Evolutionary conservation across 2,329 filamentous ascomycete species (phyloP).

Genomic region (Blastomyces percursus): DNA sequence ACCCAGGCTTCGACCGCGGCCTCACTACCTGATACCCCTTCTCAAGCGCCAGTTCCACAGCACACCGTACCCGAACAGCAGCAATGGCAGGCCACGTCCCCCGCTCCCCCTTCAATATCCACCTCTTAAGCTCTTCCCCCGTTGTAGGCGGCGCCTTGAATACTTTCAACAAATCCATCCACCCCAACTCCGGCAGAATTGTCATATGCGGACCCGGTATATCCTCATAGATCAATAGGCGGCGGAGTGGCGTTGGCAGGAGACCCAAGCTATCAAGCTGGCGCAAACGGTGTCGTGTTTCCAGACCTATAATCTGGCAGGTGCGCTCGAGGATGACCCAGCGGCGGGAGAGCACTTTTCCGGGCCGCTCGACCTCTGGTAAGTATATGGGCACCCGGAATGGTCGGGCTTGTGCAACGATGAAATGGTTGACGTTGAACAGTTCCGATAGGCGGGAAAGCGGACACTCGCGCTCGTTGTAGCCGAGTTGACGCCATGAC

Average conservation of each 20-base stretch:
- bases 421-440: slow-evolving; percentile 92
- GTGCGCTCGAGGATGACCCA: slow-evolving; percentile 46
- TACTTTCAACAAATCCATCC: slow-evolving; percentile 62
- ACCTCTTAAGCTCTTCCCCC: slow-evolving; percentile 59
- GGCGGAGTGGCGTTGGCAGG: slow-evolving; percentile 57
- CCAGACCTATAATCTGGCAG: slow-evolving; percentile 59
- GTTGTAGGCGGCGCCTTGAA: slow-evolving; percentile 70
- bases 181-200: slow-evolving; percentile 66
- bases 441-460: slow-evolving; percentile 65
- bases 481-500: slow-evolving; percentile 56
- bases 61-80: slow-evolving; percentile 69
- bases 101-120: slow-evolving; percentile 73
- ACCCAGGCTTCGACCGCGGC: slow-evolving; percentile 19
- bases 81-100: slow-evolving; percentile 86
- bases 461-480: slow-evolving; percentile 55
- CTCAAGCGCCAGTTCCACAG: slow-evolving; percentile 79
- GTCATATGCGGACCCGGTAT: slow-evolving; percentile 69
- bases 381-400: slow-evolving; percentile 79
- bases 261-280: slow-evolving; percentile 70
- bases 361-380: slow-evolving; percentile 65
- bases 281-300: slow-evolving; percentile 67
- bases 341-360: slow-evolving; percentile 48
- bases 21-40: slow-evolving; percentile 68
- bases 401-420: slow-evolving; percentile 82
- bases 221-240: slow-evolving; percentile 72